phyloP scores from a whole-genome alignment of 2,329 filamentous ascomycete species.

The Trichoderma endophyticum region DNA sequence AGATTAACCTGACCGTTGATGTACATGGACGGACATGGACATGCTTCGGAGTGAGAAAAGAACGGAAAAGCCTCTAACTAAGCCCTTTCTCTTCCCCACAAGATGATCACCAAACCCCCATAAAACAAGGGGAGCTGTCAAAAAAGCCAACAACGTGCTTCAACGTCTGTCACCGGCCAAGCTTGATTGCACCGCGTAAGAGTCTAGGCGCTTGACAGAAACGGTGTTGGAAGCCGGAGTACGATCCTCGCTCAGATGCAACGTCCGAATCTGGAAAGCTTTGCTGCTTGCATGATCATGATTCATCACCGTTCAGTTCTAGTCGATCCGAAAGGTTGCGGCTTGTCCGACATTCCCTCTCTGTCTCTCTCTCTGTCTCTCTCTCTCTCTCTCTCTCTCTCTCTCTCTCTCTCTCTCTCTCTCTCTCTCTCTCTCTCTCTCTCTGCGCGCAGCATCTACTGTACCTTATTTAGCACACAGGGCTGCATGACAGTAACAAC shows the following conservation, averaged over 20 bases:
- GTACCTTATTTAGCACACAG: not conserved
- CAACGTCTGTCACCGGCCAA: not conserved
- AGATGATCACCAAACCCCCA: slow-evolving; percentile 2
- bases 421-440: not conserved
- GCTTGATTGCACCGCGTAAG: not conserved
- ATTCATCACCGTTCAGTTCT: not conserved
- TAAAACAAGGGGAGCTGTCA: not conserved
- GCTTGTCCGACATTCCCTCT: not conserved
- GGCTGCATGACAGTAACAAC: slow-evolving; percentile 10
- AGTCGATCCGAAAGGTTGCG: not conserved
- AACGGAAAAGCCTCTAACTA: not conserved
- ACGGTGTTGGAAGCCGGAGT: not conserved
- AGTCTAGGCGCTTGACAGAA: not conserved
- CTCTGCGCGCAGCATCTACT: not conserved
- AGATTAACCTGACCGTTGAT: not conserved
- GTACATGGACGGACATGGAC: not conserved
- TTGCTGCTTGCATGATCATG: not conserved
- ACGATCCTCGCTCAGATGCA: not conserved
- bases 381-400: not conserved
- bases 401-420: too few relatives aligned
- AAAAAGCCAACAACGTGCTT: not conserved
- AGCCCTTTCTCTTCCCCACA: not conserved
- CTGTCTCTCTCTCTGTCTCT: not conserved
- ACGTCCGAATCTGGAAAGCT: not conserved
- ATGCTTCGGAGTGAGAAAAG: not conserved